Base-by-base conservation (phyloP, 352 stramenopile species). In the Globisporangium emineosum region DNA sequence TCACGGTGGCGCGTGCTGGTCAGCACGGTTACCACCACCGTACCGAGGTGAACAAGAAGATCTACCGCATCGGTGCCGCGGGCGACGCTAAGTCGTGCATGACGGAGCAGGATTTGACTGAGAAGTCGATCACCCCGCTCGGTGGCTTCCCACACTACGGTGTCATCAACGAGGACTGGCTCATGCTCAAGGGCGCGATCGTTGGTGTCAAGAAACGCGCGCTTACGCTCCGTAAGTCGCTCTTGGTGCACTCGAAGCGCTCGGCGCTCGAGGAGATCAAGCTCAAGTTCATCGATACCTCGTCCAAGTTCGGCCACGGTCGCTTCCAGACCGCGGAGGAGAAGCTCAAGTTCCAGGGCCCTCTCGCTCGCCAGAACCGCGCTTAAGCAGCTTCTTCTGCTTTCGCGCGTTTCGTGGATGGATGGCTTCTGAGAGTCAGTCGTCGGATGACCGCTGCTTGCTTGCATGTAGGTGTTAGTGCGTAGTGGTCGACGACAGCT, bases 1-100 rank as follows among this genome's bases (percentile, higher is more conserved):
- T 94, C 76, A 99, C 96, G 70, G 97, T 99, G 58, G 91, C 98
- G 64, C 97, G 98, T 86, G 97, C 98, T 67, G 98, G 98, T 98
- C 98, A 99, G 83, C 92, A 99, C 82, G 98, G 98, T 81, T 99
- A 99, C 93, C 98, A 99, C 85, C 98, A 99, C 91, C 96, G 98
- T 93, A 99, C 98, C 56, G 98, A 99, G 89, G 97, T 99, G 72
- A 99, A 99, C 97, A 99, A 99, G 90, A 99, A 99, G 93, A 98
- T 99, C 67, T 99, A 99, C 94, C 96, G 97, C 65, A 94, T 99
- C 57, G 98, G 98, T 81, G 88, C 83, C 49, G 78, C 83, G 51
- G 89, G 89, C 35, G 89, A 97, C 74, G 91, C 93, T 76, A 98
- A 98, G 75, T 98, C 88, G 78, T 97, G 86, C 83, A 97, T 97